Evolutionary conservation across 805 yeast genomes (phyloP).

Genomic region (Pichia cabralensis): DNA sequence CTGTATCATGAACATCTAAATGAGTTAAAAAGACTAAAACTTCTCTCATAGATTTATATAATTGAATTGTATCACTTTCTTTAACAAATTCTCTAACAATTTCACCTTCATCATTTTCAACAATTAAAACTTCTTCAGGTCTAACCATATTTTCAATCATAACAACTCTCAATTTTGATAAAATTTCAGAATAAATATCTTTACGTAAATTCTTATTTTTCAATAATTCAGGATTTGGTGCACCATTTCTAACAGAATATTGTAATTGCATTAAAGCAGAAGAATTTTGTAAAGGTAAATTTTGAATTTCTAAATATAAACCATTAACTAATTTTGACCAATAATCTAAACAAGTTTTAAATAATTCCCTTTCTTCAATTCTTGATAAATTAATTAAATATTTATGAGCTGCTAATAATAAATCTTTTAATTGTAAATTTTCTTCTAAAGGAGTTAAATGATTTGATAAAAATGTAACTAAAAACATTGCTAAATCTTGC

Average conservation of each 20-base stretch:
- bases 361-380: constrained; percentile 91
- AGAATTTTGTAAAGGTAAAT: constrained; percentile 59
- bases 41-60: constrained; percentile 93
- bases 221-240: constrained; percentile 72
- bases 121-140: constrained; percentile 95
- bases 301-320: constrained; percentile 77
- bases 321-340: constrained; percentile 84
- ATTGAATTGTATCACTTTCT: constrained; percentile 92
- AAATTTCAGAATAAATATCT: constrained; percentile 68
- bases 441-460: constrained; percentile 61
- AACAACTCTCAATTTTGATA: constrained; percentile 81
- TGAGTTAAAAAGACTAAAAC: constrained; percentile 92
- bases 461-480: constrained; percentile 71
- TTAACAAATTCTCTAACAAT: constrained; percentile 95
- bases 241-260: constrained; percentile 58
- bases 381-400: constrained; percentile 78
- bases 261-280: constrained; percentile 69
- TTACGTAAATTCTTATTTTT: constrained; percentile 77
- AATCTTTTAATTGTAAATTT: constrained; percentile 37
- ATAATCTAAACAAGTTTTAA: constrained; percentile 91
- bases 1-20: constrained; percentile 88
- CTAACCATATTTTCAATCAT: constrained; percentile 96
- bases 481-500: constrained; percentile 89
- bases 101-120: constrained; percentile 98
- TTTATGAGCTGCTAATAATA: constrained; percentile 63